A percentile compares a stretch with the other conserved stretches of the same genome.
Conservation (phyloP, 345 rosid species). For the Eucalyptus curtisii region DNA sequence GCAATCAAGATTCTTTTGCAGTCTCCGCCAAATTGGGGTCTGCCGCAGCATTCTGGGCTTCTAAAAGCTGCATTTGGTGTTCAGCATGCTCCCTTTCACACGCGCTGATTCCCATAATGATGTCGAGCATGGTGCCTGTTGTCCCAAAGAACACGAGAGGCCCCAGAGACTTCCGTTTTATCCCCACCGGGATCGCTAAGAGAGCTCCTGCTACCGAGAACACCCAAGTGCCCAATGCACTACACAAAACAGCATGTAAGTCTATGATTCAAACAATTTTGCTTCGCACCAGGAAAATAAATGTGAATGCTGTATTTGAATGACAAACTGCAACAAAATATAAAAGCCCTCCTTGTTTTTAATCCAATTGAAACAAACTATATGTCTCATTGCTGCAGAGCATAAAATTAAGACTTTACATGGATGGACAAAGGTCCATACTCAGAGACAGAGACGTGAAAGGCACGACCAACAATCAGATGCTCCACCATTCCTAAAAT, state of each 20-base stretch:
- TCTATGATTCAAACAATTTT: neutral
- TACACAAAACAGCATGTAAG: conserved; percentile 11
- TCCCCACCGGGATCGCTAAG: conserved; percentile 87
- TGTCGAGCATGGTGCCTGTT: conserved; percentile 94
- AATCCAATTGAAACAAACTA: neutral
- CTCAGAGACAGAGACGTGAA: neutral
- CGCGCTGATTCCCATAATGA: conserved; percentile 74
- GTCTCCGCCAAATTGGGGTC: conserved; percentile 6
- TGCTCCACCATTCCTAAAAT: neutral
- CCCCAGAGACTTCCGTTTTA: conserved; percentile 73
- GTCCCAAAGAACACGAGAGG: conserved; percentile 96
- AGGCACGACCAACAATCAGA: neutral
- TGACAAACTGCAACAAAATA: neutral
- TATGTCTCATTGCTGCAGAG: neutral
- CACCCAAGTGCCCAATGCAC: conserved; percentile 95
- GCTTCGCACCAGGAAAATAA: neutral
- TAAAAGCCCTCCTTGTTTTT: neutral
- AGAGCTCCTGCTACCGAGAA: conserved; percentile 83
- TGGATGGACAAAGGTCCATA: neutral
- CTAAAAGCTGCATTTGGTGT: conserved; percentile 71
- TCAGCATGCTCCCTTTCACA: conserved; percentile 99
- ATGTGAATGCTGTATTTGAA: neutral
- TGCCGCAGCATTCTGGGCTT: conserved; percentile 39
- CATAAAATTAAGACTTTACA: neutral
- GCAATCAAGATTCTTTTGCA: conserved; percentile 2